phyloP scores from a whole-genome alignment of 768 basidiomycete genomes.

The Termitomyces eurrhizus region DNA sequence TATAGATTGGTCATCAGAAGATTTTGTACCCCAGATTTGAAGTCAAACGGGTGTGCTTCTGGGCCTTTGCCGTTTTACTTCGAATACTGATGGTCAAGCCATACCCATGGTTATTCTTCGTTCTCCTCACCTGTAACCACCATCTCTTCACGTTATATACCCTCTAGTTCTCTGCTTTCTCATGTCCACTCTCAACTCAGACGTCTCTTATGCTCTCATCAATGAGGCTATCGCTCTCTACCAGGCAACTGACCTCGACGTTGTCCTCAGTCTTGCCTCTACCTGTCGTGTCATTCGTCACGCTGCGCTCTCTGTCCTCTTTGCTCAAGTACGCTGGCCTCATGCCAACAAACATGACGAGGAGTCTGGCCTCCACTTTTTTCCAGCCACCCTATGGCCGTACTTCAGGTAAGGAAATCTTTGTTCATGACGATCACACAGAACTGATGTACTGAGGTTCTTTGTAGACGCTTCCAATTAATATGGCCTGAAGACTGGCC shows the following conservation, averaged over 20 bases:
- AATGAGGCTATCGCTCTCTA: slow-evolving; percentile 17
- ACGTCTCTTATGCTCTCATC: slow-evolving; percentile 23
- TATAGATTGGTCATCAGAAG: slow-evolving; percentile 18
- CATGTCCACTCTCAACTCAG: slow-evolving; percentile 13
- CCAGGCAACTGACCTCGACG: slow-evolving; percentile 10
- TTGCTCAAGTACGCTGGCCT: slow-evolving; percentile 36
- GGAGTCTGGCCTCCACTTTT: slow-evolving; percentile 32
- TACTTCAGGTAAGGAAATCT: slow-evolving; percentile 31
- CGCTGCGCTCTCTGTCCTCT: slow-evolving; percentile 27
- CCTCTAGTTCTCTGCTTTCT: neutral
- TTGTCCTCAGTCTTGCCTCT: slow-evolving; percentile 23
- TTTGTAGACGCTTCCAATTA: slow-evolving; percentile 29
- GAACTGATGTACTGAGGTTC: neutral
- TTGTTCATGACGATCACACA: neutral
- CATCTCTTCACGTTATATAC: neutral
- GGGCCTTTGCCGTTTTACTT: slow-evolving; percentile 15
- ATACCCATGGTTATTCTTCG: slow-evolving; percentile 12
- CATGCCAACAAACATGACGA: slow-evolving; percentile 33
- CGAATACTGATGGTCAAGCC: slow-evolving; percentile 15
- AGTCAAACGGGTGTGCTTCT: slow-evolving; percentile 16
- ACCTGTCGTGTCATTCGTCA: slow-evolving; percentile 24
- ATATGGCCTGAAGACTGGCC: slow-evolving; percentile 45
- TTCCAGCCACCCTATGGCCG: slow-evolving; percentile 33
- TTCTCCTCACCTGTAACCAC: slow-evolving; percentile 6
- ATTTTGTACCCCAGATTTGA: slow-evolving; percentile 25